Evolutionary conservation across 2,329 filamentous ascomycete species (phyloP), one percentile per base, ranked within the genome.

Genomic region (Scopulariopsis brevicaulis): DNA sequence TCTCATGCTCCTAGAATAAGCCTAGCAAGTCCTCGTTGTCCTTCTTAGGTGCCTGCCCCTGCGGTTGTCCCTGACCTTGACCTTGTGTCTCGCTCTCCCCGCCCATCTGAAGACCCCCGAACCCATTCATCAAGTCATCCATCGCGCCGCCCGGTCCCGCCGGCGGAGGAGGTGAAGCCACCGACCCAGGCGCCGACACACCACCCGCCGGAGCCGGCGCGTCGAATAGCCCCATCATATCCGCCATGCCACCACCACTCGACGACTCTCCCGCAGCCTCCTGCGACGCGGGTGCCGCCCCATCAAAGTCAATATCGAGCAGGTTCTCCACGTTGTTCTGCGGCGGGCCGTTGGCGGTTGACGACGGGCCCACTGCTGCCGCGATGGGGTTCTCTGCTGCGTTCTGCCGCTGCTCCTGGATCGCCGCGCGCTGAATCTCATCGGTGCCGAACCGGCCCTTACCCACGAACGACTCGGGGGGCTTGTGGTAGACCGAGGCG

Each of bases 401-500:
- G 65, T 96, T 90, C 72, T 97, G 85, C 63, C 89, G 83, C 76
- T 96, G 91, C 75, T 99, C 94, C 76, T 96, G 92, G 68, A 99
- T 96, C 60, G 94, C 94, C 55, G 93, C 93, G 64, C 88, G 87
- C 73, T 97, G 94, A 67, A 99, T 90, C 60, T 90, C 91, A 71
- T 96, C 92, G 54, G 94, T 92, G 43, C 93, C 94, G 65, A 90
- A 96, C 52, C 93, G 86, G 50, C 94, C 94, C 73, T 96, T 91
- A 64, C 94, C 94, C 59, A 99, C 87, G 72, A 99, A 99, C n/a
- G 93, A 91, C 79, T 96, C 90, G 52, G 94, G 92, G 10, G 92
- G 92, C 75, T 96, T 97, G 82, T 99, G 94, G 74, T 99, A 99
- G 24, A 99, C 94, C 1, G 93, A 97, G 8, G 94, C 91, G 34